Evolutionary conservation across 192 early-diverging fungal genomes (phyloP), one percentile per base, ranked within the genome.

Genomic region (Backusella tarrabulga): DNA sequence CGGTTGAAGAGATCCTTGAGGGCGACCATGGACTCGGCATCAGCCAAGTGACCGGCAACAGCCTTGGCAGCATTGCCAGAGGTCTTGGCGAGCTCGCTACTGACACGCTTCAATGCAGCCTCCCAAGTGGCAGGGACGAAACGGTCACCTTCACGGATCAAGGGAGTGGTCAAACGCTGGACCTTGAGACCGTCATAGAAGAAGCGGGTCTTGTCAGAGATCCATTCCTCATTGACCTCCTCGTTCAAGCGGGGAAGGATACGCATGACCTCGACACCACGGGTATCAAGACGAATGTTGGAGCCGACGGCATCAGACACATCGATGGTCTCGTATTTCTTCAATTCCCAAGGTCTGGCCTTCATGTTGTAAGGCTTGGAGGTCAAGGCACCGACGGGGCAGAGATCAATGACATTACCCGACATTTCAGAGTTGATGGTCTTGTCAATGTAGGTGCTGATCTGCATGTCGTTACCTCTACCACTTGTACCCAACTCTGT

Each of bases 211-310:
- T 97, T 98, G 89, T 99, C 98, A 11, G 96, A 95, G 75, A 99
- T 95, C 98, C 98, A 99, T 88, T 99, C 98, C 85, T 97, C 95
- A 85, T 99, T 99, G 82, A 99, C 87, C n/a, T 93, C 96, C 76
- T 99, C 98, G 86, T 99, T 99, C 75, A 96, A 87, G 42, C 95
- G 94, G 36, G 98, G 98, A 12, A 98, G 83, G 36, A 99, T 90
- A 74, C 98, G 93, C 94, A 99, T 95, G 19, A 99, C 95, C 84
- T 99, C 96, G 34, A 95, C 86, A 78, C 98, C 98, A 56, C 96
- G 93, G 21, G 96, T 94, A 84, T 99, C 98, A 66, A 99, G 87
- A 71, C 96, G 94, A 81, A 99, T 97, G 88, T 94, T 98, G 79
- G 91, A 94, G 56, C 98, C 98, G 73, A 99, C 87, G 38, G 95